phyloP scores from a whole-genome alignment of 768 basidiomycete species.

The Lactarius tabidus region DNA sequence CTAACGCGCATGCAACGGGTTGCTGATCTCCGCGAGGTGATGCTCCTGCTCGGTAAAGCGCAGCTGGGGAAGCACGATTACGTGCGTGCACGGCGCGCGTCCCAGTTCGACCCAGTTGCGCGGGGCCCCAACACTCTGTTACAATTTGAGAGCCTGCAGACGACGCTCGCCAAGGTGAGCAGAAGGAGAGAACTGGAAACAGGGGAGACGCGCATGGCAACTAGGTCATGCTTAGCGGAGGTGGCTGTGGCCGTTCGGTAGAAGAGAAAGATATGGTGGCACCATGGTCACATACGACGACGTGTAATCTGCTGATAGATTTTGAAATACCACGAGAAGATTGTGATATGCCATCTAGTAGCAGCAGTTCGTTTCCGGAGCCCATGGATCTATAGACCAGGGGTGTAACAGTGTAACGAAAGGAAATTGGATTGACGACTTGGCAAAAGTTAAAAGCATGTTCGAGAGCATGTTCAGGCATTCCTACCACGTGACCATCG shows the following conservation, averaged over 20 bases:
- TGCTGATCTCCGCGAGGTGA: slow-evolving; percentile 28
- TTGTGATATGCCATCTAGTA: neutral
- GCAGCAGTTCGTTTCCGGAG: neutral
- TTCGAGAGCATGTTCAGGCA: too few relatives aligned
- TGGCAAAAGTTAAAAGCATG: too few relatives aligned
- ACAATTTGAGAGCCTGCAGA: slow-evolving; percentile 33
- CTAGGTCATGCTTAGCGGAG: neutral
- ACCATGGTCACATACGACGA: neutral
- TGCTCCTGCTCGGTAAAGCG: slow-evolving; percentile 28
- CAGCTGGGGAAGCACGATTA: slow-evolving; percentile 28
- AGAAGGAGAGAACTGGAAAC: neutral
- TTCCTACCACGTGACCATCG: too few relatives aligned
- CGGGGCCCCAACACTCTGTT: slow-evolving; percentile 46
- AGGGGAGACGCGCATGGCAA: neutral
- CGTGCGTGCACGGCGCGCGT: slow-evolving; percentile 42
- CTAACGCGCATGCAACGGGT: slow-evolving; percentile 29
- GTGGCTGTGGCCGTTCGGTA: neutral
- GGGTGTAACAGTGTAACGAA: too few relatives aligned
- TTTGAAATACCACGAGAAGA: neutral
- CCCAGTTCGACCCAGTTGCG: slow-evolving; percentile 45
- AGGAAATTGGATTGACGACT: too few relatives aligned
- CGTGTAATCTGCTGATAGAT: neutral
- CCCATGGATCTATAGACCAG: too few relatives aligned
- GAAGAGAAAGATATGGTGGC: neutral
- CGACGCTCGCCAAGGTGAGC: neutral